Percentiles rank a stretch among this genome's conserved stretches.
Evolutionary conservation across 1,284 basidiomycete genomes (phyloP).

Genomic region (Mycosarcoma mackinlayi): DNA sequence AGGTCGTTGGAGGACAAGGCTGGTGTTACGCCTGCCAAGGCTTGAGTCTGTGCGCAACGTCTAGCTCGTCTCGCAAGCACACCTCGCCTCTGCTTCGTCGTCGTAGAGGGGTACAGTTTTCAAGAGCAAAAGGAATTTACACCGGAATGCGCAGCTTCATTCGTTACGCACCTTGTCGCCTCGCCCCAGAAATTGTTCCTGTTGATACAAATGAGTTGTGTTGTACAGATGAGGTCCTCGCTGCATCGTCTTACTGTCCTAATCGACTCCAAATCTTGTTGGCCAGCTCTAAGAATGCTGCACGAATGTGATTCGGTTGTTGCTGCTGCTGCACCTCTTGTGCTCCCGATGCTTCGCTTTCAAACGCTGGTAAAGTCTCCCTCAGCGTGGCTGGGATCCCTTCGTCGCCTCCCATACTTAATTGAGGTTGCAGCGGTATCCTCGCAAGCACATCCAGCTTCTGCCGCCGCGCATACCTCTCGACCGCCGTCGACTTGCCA

Average conservation of each 20-base stretch:
- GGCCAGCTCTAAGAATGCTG: constrained; percentile 47
- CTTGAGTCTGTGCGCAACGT: not conserved
- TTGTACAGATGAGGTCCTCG: not conserved
- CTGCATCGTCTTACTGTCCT: constrained; percentile 1
- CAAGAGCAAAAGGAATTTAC: too few species aligned
- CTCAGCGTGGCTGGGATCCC: constrained; percentile 73
- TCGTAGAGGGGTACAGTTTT: too few species aligned
- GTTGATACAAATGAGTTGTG: too few species aligned
- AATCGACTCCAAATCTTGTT: constrained; percentile 36
- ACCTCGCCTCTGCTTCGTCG: too few species aligned
- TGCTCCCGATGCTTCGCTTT: constrained; percentile 30
- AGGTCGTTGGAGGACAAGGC: constrained; percentile 72
- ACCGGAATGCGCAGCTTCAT: too few species aligned
- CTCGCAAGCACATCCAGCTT: constrained; percentile 80
- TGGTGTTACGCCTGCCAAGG: constrained; percentile 38
- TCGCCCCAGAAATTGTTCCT: too few species aligned
- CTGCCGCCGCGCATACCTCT: constrained; percentile 75
- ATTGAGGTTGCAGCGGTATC: constrained; percentile 81
- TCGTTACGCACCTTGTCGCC: too few species aligned
- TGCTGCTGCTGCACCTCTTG: constrained; percentile 12
- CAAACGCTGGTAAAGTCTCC: constrained; percentile 48
- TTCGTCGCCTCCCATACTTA: constrained; percentile 80
- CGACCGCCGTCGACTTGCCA: constrained; percentile 78
- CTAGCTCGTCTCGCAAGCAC: too few species aligned
- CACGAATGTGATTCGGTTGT: constrained; percentile 19